phyloP scores from a whole-genome alignment of 768 basidiomycete genomes.

The Lentinula sp. region DNA sequence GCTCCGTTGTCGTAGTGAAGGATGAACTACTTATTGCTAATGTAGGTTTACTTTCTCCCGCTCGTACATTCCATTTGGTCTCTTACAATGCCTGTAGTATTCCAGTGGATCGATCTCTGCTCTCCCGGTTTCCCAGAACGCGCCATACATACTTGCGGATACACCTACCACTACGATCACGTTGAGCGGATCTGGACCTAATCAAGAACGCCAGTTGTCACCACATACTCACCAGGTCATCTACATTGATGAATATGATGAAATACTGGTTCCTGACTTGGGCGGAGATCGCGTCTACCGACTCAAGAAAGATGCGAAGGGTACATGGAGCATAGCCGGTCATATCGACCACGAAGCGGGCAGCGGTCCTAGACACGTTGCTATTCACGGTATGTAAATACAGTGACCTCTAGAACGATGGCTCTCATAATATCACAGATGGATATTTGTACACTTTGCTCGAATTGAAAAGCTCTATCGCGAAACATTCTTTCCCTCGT shows the following conservation, averaged over 20 bases:
- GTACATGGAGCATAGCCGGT: constrained; percentile 44
- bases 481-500: constrained; percentile 44
- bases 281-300: constrained; percentile 67
- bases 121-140: constrained; percentile 45
- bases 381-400: constrained; percentile 45
- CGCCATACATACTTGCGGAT: constrained; percentile 37
- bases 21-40: constrained; percentile 64
- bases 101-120: constrained; percentile 53
- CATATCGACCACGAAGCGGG: constrained; percentile 46
- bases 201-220: constrained; percentile 57
- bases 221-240: constrained; percentile 77
- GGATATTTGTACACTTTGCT: constrained; percentile 59
- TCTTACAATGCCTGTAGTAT: constrained; percentile 42
- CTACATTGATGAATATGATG: constrained; percentile 39
- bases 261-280: constrained; percentile 71
- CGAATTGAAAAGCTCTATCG: constrained; percentile 57
- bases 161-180: constrained; percentile 25
- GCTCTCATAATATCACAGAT: constrained; percentile 29
- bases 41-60: constrained; percentile 37
- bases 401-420: background rate
- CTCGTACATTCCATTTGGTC: background rate
- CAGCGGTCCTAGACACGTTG: constrained; percentile 68
- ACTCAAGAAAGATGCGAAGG: constrained; percentile 35
- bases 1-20: constrained; percentile 53
- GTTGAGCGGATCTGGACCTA: constrained; percentile 56